Evolutionary conservation across 192 early-diverging fungal species (phyloP), one percentile per base, ranked within the genome.

Genomic region (Fimicolochytrium jonesii): DNA sequence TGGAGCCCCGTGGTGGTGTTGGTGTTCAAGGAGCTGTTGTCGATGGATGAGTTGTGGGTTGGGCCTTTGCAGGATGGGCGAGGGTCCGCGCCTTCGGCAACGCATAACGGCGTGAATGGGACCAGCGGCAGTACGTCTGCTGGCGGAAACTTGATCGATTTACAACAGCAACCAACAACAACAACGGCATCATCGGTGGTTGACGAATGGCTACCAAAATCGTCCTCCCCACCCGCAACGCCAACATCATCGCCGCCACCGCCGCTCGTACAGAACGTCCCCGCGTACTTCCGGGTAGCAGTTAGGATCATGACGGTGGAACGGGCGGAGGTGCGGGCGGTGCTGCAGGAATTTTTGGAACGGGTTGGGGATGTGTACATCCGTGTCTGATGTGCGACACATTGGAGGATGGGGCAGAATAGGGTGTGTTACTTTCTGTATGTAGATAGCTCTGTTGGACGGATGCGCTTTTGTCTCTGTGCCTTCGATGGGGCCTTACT

Each of bases 1-100:
- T 82, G 80, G 80, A 69, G 77, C 37, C 77, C 80, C 28, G 76
- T 82, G 7, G 71, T 82, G 9, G 74, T 80, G 6, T 15, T 75
- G n/a, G 59, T 77, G 11, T 75, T 73, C 46, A 18, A 60, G n/a
- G 80, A 82, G 41, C 60, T 82, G 18, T 33, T 69, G 26, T 50
- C 18, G 13, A 63, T 77, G 72, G 77, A 82, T 20, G 63, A 43
- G 15, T 71, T 69, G 64, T 81, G 79, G 79, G 39, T 39, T n/a
- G n/a, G n/a, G n/a, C n/a, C n/a, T n/a, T n/a, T n/a, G n/a, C n/a
- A n/a, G n/a, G n/a, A n/a, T n/a, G n/a, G n/a, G n/a, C n/a, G n/a
- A n/a, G n/a, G n/a, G n/a, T n/a, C n/a, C 9, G 28, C 41, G 13
- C 23, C 10, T 17, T 23, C 28, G 26, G 20, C 47, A 17, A 18